Conservation (phyloP, 202 grass and related monocot species). For the Alloteropsis angusta region DNA sequence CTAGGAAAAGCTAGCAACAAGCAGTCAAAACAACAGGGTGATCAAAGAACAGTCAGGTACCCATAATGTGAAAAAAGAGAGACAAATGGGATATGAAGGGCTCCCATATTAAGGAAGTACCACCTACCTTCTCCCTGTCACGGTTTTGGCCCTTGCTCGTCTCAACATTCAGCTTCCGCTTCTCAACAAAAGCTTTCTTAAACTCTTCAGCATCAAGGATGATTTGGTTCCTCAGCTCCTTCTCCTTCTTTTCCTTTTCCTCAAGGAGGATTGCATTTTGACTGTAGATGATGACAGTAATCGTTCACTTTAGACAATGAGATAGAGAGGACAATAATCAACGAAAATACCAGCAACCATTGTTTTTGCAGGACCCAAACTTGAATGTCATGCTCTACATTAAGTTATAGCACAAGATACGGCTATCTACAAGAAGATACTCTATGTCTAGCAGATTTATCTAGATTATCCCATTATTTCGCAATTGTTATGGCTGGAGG, state of each 20-base stretch:
- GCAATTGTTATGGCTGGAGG: not conserved
- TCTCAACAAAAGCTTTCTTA: conserved; percentile 68
- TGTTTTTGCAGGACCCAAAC: not conserved
- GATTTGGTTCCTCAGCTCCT: conserved; percentile 71
- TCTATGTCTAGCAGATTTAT: not conserved
- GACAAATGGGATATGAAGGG: not conserved
- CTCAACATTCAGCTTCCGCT: conserved; percentile 61
- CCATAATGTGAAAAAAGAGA: not conserved
- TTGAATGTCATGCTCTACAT: not conserved
- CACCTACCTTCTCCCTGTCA: conserved; percentile 81
- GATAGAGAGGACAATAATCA: not conserved
- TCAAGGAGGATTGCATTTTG: conserved; percentile 81
- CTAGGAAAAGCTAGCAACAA: conserved; percentile 57
- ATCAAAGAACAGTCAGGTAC: not conserved
- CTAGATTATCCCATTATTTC: not conserved
- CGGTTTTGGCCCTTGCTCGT: conserved; percentile 67
- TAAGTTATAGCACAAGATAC: not conserved
- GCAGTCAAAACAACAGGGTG: not conserved
- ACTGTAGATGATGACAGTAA: conserved; percentile 34
- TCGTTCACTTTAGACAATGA: not conserved
- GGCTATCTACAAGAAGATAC: not conserved
- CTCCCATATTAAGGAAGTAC: not conserved
- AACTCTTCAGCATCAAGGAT: conserved; percentile 60
- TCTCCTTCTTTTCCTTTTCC: conserved; percentile 82
- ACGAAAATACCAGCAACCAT: not conserved